phyloP scores from a whole-genome alignment of 2,329 filamentous ascomycete species.

The Ophiocordyceps camponoti-floridani region DNA sequence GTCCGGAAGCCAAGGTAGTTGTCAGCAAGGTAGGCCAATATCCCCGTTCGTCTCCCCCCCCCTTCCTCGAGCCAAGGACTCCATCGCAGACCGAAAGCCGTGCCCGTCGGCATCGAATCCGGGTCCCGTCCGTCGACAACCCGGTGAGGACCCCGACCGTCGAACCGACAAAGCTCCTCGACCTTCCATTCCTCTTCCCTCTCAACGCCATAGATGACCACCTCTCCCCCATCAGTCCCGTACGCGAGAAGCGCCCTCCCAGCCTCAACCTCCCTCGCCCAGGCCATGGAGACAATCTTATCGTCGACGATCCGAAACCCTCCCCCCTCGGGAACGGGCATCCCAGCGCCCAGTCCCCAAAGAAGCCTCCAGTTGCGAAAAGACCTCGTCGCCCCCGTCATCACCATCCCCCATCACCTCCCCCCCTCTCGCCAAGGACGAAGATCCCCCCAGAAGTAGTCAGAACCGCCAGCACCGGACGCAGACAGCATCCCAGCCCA shows the following conservation, averaged over 20 bases:
- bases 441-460: conserved; percentile 30
- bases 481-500: conserved; percentile 34
- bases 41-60: conserved; percentile 17
- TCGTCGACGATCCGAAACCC: conserved; percentile 17
- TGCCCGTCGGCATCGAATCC: conserved; percentile 28
- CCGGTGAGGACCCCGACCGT: conserved; percentile 27
- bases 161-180: conserved; percentile 30
- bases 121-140: conserved; percentile 20
- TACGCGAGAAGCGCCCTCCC: conserved; percentile 31
- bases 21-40: conserved; percentile 30
- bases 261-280: conserved; percentile 25
- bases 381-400: conserved; percentile 12
- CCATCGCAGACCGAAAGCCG: conserved; percentile 33
- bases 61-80: conserved; percentile 28
- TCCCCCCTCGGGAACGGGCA: conserved; percentile 25
- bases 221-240: conserved; percentile 27
- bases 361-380: conserved; percentile 33
- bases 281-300: conserved; percentile 32
- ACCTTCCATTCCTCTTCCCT: conserved; percentile 27
- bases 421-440: conserved; percentile 29
- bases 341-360: conserved; percentile 35
- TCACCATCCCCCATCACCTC: not conserved
- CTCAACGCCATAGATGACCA: conserved; percentile 32
- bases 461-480: conserved; percentile 32
- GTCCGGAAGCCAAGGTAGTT: conserved; percentile 38